These are phyloP conservation scores for Scheffersomyces amazonensis DNA, from an alignment of 805 yeast species.

Conservation along the genomic window DNA sequence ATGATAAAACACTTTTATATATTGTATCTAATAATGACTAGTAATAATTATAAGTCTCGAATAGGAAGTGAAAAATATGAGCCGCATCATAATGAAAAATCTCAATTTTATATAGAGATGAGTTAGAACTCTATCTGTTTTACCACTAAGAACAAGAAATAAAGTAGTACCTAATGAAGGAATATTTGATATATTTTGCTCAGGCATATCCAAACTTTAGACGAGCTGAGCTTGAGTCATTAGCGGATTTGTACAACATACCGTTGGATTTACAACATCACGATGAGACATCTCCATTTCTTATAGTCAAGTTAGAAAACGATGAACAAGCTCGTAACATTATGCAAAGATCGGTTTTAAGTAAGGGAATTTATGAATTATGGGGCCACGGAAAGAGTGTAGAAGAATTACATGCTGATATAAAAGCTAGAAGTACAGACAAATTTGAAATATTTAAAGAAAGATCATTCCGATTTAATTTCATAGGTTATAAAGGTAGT, in stretches of 20 bases:
- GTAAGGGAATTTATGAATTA: constrained; percentile 75
- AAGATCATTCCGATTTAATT: constrained; percentile 74
- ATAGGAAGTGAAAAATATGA: neutral
- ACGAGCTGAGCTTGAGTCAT: constrained; percentile 75
- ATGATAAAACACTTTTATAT: no score
- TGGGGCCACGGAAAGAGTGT: constrained; percentile 71
- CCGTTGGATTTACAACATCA: constrained; percentile 59
- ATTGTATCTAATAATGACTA: no score
- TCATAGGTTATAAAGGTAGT: constrained; percentile 71
- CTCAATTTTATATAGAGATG: neutral
- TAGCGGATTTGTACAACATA: constrained; percentile 65
- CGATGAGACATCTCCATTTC: constrained; percentile 61
- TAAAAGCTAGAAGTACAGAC: constrained; percentile 29
- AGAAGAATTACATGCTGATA: constrained; percentile 55
- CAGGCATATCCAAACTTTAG: constrained; percentile 81
- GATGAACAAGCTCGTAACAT: constrained; percentile 67
- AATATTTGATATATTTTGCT: constrained; percentile 78
- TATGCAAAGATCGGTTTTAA: constrained; percentile 64
- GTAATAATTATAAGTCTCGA: no score
- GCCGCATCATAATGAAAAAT: neutral
- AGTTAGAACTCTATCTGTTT: no score
- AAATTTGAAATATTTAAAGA: constrained; percentile 38
- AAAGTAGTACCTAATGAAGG: constrained; percentile 33
- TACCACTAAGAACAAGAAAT: neutral
- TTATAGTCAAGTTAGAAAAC: constrained; percentile 60